Evolutionary conservation across 345 rosid genomes (phyloP).

Genomic region (Hibiscus mutabilis): DNA sequence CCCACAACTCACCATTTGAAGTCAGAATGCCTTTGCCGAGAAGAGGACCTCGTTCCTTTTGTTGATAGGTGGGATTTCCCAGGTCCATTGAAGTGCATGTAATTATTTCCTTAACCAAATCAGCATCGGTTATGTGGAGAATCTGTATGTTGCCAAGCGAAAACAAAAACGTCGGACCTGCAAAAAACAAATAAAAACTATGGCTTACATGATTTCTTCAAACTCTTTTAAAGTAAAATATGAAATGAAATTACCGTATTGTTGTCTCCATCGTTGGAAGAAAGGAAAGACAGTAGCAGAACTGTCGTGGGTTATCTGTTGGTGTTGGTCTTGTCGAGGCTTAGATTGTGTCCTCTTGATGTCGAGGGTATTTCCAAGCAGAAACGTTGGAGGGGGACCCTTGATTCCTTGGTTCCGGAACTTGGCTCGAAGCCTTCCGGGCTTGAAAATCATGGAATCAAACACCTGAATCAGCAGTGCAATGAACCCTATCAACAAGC

Average conservation of each 20-base stretch:
- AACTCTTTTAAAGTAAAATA: no score
- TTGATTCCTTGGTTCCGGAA: constrained; percentile 6
- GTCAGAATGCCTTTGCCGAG: constrained; percentile 29
- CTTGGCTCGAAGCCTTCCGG: constrained; percentile 21
- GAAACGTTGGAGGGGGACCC: constrained; percentile 28
- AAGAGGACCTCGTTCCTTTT: constrained; percentile 17
- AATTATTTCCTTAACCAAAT: constrained; percentile 26
- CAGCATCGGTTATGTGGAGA: constrained; percentile 13
- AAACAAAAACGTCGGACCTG: constrained; percentile 20
- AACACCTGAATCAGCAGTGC: not conserved
- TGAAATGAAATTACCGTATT: constrained; percentile 18
- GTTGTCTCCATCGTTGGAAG: constrained; percentile 26
- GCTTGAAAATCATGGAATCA: constrained; percentile 14
- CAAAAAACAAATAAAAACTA: no score
- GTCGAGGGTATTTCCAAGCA: constrained; percentile 36
- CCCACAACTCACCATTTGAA: constrained; percentile 26
- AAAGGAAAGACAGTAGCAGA: constrained; percentile 25
- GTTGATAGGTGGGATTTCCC: constrained; percentile 27
- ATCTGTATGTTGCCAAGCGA: constrained; percentile 14
- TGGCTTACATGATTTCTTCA: no score
- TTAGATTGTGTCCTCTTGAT: constrained; percentile 7
- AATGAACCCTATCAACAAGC: not conserved
- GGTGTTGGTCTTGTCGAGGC: not conserved
- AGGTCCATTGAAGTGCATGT: constrained; percentile 21
- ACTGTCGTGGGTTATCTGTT: constrained; percentile 19